Conservation (phyloP, 805 yeast genomes). For the Lipomyces oligophaga region DNA sequence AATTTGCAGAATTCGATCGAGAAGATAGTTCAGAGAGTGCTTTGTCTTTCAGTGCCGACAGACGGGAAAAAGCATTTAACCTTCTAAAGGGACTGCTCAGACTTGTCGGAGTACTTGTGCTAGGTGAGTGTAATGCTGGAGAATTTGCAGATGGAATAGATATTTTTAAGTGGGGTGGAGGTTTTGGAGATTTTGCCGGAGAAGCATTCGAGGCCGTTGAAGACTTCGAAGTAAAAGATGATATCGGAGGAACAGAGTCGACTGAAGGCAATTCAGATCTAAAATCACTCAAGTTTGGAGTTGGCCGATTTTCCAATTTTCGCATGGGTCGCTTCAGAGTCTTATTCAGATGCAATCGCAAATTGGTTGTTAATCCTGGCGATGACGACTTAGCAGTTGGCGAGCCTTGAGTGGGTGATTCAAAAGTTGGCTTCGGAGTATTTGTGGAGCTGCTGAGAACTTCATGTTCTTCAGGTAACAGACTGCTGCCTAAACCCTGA, state of each 20-base stretch:
- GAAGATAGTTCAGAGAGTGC: constrained; percentile 8
- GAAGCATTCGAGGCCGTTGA: constrained; percentile 3
- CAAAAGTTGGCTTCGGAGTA: constrained; percentile 1
- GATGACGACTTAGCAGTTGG: too few relatives aligned
- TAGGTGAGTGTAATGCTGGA: too few relatives aligned
- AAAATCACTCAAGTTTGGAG: neutral
- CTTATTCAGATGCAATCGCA: constrained; percentile 2
- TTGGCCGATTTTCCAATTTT: neutral
- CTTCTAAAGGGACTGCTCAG: too few relatives aligned
- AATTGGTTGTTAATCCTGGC: too few relatives aligned
- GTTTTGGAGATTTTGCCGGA: neutral
- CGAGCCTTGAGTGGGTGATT: too few relatives aligned
- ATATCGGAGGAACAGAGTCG: too few relatives aligned
- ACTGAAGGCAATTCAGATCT: neutral
- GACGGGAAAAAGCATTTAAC: too few relatives aligned
- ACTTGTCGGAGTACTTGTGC: too few relatives aligned
- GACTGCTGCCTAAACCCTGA: too few relatives aligned
- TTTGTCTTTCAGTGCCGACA: constrained; percentile 8
- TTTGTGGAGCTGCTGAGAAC: too few relatives aligned
- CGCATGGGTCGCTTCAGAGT: constrained; percentile 8
- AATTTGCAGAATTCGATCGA: constrained; percentile 3
- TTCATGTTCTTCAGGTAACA: too few relatives aligned
- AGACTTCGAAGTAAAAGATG: too few relatives aligned
- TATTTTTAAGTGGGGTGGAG: constrained; percentile 14
- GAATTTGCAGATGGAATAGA: neutral